Conservation (phyloP, 2,329 filamentous ascomycete genomes). For the Trichoderma gracile region DNA sequence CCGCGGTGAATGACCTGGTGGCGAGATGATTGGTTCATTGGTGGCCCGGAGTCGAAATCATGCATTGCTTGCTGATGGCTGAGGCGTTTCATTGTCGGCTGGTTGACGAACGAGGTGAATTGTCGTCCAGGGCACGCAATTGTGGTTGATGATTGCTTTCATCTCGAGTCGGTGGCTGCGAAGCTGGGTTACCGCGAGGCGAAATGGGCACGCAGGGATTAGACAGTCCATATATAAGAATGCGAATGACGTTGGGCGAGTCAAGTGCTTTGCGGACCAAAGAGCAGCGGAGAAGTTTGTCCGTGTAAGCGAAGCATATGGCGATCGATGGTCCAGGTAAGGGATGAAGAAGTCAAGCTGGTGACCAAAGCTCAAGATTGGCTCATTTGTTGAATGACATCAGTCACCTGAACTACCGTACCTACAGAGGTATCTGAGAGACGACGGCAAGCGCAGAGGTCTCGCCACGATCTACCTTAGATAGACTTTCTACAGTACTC, state of each 20-base stretch:
- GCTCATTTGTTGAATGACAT: no score
- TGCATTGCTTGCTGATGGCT: not conserved
- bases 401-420: no score
- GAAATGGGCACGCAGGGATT: not conserved
- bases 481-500: no score
- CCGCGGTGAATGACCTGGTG: not conserved
- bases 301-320: not conserved
- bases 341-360: not conserved
- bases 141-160: not conserved
- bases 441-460: not conserved
- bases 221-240: slow-evolving; percentile 4
- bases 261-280: not conserved
- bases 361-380: not conserved
- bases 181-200: not conserved
- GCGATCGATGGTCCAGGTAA: not conserved
- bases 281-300: not conserved
- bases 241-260: not conserved
- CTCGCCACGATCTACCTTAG: not conserved
- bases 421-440: no score
- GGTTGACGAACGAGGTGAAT: not conserved
- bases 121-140: not conserved
- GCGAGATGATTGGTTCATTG: not conserved
- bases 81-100: not conserved
- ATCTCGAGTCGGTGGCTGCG: not conserved
- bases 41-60: not conserved